phyloP scores from a whole-genome alignment of 2,329 filamentous ascomycete species.

The Pseudogymnoascus sp. region DNA sequence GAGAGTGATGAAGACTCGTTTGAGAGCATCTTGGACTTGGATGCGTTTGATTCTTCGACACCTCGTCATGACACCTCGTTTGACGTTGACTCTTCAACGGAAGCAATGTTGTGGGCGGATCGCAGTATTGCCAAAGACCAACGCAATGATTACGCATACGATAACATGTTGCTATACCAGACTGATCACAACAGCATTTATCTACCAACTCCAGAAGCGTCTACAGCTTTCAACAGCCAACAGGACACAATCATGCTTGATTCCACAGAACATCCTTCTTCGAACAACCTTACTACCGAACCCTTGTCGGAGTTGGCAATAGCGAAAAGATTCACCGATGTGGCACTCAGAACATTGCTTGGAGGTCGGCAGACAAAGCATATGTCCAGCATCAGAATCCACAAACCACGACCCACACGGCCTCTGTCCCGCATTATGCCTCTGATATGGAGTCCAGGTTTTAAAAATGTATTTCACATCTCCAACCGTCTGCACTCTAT shows the following conservation, averaged over 20 bases:
- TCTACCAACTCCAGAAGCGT: not conserved
- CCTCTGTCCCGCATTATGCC: constrained; percentile 21
- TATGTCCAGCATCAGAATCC: constrained; percentile 13
- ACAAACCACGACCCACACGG: constrained; percentile 11
- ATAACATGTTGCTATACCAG: constrained; percentile 17
- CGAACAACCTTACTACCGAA: not conserved
- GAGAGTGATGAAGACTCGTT: not conserved
- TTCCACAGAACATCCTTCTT: not conserved
- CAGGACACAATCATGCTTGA: not conserved
- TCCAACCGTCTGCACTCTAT: not conserved
- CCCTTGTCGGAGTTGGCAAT: not conserved
- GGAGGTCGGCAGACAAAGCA: constrained; percentile 7
- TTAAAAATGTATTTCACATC: constrained; percentile 20
- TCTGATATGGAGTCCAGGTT: constrained; percentile 23
- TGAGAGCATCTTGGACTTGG: not conserved
- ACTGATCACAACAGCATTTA: constrained; percentile 15
- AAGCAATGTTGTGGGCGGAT: not conserved
- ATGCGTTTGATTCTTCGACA: not conserved
- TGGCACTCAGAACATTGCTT: constrained; percentile 16
- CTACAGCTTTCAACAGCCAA: not conserved
- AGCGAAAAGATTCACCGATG: constrained; percentile 12
- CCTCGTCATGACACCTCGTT: not conserved
- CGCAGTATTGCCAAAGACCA: not conserved
- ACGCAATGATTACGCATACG: constrained; percentile 1
- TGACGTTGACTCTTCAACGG: not conserved